Conservation (phyloP, 2,329 filamentous ascomycete species). For the Aspergillus sp. region DNA sequence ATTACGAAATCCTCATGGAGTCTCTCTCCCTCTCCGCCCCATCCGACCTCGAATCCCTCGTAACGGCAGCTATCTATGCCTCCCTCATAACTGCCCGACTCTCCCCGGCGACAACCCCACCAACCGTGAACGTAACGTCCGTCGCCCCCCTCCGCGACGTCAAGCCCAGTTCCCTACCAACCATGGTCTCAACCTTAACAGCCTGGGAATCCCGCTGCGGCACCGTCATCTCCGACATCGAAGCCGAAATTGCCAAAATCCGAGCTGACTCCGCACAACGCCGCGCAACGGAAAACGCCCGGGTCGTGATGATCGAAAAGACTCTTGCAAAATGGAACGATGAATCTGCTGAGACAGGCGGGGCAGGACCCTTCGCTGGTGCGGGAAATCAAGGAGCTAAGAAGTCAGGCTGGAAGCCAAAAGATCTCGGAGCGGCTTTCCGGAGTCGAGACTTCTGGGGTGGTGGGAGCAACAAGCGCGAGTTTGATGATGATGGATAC, state of each 20-base stretch:
- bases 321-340: conserved; percentile 45
- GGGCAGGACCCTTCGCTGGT: not conserved
- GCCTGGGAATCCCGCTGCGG: conserved; percentile 80
- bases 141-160: conserved; percentile 86
- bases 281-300: conserved; percentile 51
- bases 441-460: conserved; percentile 11
- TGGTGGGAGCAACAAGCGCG: conserved; percentile 40
- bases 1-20: conserved; percentile 67
- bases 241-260: conserved; percentile 70
- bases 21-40: conserved; percentile 66
- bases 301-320: conserved; percentile 51
- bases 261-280: conserved; percentile 58
- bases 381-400: conserved; percentile 4
- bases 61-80: conserved; percentile 85
- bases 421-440: conserved; percentile 12
- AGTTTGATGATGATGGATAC: conserved; percentile 41
- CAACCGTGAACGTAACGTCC: conserved; percentile 73
- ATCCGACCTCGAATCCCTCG: conserved; percentile 77
- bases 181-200: conserved; percentile 66
- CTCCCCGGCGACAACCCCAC: conserved; percentile 78
- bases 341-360: conserved; percentile 15
- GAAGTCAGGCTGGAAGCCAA: conserved; percentile 12
- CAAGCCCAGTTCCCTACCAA: conserved; percentile 67
- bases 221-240: conserved; percentile 70
- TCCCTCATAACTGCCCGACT: conserved; percentile 80